phyloP scores from a whole-genome alignment of 257 asterid species.

The Solanum corneliomulleri region DNA sequence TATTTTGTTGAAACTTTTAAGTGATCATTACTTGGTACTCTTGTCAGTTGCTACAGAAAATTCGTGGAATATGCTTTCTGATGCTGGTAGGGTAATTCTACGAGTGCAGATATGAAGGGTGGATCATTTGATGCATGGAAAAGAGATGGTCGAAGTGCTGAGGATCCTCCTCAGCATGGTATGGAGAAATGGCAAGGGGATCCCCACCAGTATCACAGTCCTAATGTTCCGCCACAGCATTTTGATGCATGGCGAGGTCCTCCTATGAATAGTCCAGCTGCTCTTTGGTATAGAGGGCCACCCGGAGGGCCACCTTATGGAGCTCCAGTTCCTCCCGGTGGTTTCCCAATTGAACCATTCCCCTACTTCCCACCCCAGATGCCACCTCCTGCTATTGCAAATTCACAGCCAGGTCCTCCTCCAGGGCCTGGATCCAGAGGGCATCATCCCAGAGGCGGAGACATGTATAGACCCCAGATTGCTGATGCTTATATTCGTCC shows the following conservation, averaged over 20 bases:
- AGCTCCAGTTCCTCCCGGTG: conserved; percentile 60
- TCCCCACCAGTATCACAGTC: conserved; percentile 47
- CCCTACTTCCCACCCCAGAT: conserved; percentile 72
- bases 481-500: conserved; percentile 72
- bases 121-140: conserved; percentile 50
- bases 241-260: conserved; percentile 86
- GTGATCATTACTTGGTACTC: background rate
- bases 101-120: conserved; percentile 39
- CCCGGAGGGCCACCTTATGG: conserved; percentile 76
- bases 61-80: background rate
- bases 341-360: conserved; percentile 70
- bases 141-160: conserved; percentile 36
- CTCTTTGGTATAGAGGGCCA: conserved; percentile 78
- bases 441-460: conserved; percentile 71
- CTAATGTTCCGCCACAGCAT: conserved; percentile 53
- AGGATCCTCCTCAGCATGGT: conserved; percentile 41
- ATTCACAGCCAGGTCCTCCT: conserved; percentile 52
- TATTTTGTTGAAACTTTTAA: background rate
- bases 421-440: conserved; percentile 71
- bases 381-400: conserved; percentile 59
- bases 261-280: conserved; percentile 60
- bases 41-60: background rate
- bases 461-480: conserved; percentile 62
- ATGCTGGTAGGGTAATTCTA: background rate
- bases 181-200: conserved; percentile 75